Conservation (phyloP, 768 basidiomycete species). For the Chlorophyllum brunneum region DNA sequence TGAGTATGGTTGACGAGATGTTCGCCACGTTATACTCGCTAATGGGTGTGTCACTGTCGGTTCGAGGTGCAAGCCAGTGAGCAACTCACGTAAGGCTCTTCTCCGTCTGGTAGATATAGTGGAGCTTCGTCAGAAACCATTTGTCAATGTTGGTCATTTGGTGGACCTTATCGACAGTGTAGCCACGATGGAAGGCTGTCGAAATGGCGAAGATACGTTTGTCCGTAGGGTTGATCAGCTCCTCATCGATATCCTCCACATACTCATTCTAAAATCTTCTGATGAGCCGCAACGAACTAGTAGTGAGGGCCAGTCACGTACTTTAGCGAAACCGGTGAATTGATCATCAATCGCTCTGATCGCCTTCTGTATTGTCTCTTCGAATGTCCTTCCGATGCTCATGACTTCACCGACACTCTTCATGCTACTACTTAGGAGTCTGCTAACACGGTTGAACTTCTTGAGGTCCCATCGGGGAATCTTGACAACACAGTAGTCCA, state of each 20-base stretch:
- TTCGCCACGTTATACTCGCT: conserved; percentile 65
- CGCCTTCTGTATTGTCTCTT: conserved; percentile 98
- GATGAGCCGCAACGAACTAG: background rate
- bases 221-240: conserved; percentile 92
- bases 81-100: conserved; percentile 62
- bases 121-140: conserved; percentile 93
- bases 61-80: background rate
- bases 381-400: conserved; percentile 97
- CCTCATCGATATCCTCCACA: conserved; percentile 89
- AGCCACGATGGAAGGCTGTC: conserved; percentile 87
- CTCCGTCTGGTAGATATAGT: conserved; percentile 83
- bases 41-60: background rate
- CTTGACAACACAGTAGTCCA: conserved; percentile 98
- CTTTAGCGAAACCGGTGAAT: conserved; percentile 90
- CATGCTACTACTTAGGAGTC: conserved; percentile 91
- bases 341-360: conserved; percentile 95
- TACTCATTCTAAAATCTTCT: conserved; percentile 63
- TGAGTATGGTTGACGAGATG: conserved; percentile 59
- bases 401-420: conserved; percentile 99
- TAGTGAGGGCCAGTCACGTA: conserved; percentile 18
- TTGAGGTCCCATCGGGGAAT: conserved; percentile 99
- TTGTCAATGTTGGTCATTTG: conserved; percentile 98
- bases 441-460: conserved; percentile 94
- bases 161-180: conserved; percentile 94
- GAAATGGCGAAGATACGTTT: conserved; percentile 97